Evolutionary conservation across 371 early-diverging fungal genomes (phyloP).

Genomic region (Actinomucor elegans): DNA sequence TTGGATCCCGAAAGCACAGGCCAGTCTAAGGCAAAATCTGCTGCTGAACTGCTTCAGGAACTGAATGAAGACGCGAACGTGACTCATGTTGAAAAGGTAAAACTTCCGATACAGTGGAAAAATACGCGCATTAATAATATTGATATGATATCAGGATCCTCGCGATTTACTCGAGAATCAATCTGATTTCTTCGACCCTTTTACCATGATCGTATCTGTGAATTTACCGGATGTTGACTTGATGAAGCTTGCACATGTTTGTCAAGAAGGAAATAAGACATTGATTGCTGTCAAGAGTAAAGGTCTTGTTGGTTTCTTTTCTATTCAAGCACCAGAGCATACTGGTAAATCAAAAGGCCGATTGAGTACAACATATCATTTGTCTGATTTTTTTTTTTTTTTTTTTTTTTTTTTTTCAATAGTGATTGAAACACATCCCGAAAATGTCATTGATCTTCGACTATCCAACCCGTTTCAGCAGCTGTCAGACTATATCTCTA

Average conservation of each 20-base stretch:
- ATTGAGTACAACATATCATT: no score
- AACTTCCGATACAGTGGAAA: not conserved
- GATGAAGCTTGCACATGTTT: slow-evolving; percentile 57
- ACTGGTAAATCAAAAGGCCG: slow-evolving; percentile 51
- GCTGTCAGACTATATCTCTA: slow-evolving; percentile 56
- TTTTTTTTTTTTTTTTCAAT: not conserved
- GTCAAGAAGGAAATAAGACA: slow-evolving; percentile 58
- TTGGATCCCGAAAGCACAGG: slow-evolving; percentile 68
- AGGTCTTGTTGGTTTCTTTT: slow-evolving; percentile 75
- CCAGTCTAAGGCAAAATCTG: slow-evolving; percentile 60
- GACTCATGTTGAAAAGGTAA: slow-evolving; percentile 47
- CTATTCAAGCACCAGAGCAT: slow-evolving; percentile 77
- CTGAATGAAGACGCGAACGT: slow-evolving; percentile 89
- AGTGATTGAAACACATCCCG: slow-evolving; percentile 93
- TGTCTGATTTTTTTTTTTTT: no score
- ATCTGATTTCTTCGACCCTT: slow-evolving; percentile 66
- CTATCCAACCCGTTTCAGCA: slow-evolving; percentile 80
- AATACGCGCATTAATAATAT: not conserved
- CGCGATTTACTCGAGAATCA: slow-evolving; percentile 46
- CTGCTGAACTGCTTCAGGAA: slow-evolving; percentile 71
- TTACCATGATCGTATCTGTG: slow-evolving; percentile 74
- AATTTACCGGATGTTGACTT: slow-evolving; percentile 59
- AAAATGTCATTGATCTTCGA: slow-evolving; percentile 76
- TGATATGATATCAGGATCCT: slow-evolving; percentile 16
- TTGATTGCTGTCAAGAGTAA: slow-evolving; percentile 69